phyloP scores from a whole-genome alignment of 768 basidiomycete species.

The Bullera alba region DNA sequence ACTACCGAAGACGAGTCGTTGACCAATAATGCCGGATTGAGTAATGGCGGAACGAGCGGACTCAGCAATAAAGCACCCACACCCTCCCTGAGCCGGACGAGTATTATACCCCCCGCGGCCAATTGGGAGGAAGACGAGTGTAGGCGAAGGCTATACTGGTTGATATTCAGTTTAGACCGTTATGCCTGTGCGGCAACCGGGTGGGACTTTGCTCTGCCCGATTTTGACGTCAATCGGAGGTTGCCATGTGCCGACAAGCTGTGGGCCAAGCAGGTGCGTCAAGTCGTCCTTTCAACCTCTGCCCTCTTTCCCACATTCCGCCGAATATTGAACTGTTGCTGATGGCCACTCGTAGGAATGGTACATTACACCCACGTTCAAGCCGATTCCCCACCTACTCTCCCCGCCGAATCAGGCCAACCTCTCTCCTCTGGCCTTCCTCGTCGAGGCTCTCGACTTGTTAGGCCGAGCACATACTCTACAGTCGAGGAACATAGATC shows the following conservation, averaged over 20 bases:
- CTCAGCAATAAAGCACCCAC: slow-evolving; percentile 14
- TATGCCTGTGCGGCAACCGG: slow-evolving; percentile 42
- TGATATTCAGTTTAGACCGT: slow-evolving; percentile 39
- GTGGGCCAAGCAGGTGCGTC: slow-evolving; percentile 19
- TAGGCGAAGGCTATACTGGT: slow-evolving; percentile 41
- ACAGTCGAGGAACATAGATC: slow-evolving; percentile 30
- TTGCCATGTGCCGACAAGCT: slow-evolving; percentile 33
- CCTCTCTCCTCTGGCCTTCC: slow-evolving; percentile 36
- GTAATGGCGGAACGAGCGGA: neutral
- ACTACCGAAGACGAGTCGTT: slow-evolving; percentile 29
- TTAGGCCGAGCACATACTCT: slow-evolving; percentile 40
- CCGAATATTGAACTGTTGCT: no score
- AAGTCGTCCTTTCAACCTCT: neutral
- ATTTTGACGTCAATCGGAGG: slow-evolving; percentile 32
- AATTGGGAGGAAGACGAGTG: slow-evolving; percentile 43
- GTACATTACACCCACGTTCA: slow-evolving; percentile 33
- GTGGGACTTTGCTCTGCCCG: slow-evolving; percentile 34
- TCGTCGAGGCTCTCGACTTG: slow-evolving; percentile 41
- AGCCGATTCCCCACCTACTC: slow-evolving; percentile 26
- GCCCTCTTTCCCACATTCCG: neutral
- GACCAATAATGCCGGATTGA: slow-evolving; percentile 2
- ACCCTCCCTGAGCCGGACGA: slow-evolving; percentile 35
- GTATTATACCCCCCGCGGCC: slow-evolving; percentile 38
- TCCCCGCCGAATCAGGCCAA: slow-evolving; percentile 4
- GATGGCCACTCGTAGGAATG: slow-evolving; percentile 22